Base-by-base conservation (phyloP, 306 rosid genomes). In the Fagus sylvatica region DNA sequence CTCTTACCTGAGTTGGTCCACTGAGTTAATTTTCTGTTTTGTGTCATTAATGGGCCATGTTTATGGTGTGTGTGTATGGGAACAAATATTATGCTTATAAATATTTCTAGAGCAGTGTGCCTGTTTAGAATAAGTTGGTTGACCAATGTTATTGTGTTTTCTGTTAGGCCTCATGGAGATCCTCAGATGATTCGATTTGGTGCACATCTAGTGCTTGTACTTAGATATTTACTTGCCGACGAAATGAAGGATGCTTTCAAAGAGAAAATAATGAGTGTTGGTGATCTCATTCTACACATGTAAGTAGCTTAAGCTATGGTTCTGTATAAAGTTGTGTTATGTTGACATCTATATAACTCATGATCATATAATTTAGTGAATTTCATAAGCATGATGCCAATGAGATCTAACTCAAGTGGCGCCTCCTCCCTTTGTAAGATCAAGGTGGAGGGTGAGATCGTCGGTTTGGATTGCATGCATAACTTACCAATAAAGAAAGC, bases 151-250 rank as follows among this genome's bases (percentile, higher is more conserved):
- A 36, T 15, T 76, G 62, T 74, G 79, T 67, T 73, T 72, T 82
- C 61, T 71, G 43, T 75, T 83, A 95, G 99, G 90, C 98, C 93
- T 71, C 89, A 85, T 60, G 96, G 98, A 72, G 99, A 95, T 89
- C 94, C 99, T 69, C 97, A 95, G 72, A 95, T 95, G 96, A 95
- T 95, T 78, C 93, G 97, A 59, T 95, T 93, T 81, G 96, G 98
- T 84, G 99, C 99, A 78, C 99, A 95, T 88, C 88, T 95, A 60
- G 97, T 95, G 79, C 97, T 95, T 46, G 95, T 95, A 84, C 98
- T 93, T 65, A 84, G 99, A 78, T 81, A 88, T 86, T 93, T 95
- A 75, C 89, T 88, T 68, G 90, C 78, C 28, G 98, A 95, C 42
- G 94, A 91, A 86, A 86, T 90, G 83, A 87, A 81, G 80, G 99